A percentile compares a stretch with the other conserved stretches of the same genome.
Conservation (phyloP, 768 basidiomycete species). For the Suillus ampliporus region DNA sequence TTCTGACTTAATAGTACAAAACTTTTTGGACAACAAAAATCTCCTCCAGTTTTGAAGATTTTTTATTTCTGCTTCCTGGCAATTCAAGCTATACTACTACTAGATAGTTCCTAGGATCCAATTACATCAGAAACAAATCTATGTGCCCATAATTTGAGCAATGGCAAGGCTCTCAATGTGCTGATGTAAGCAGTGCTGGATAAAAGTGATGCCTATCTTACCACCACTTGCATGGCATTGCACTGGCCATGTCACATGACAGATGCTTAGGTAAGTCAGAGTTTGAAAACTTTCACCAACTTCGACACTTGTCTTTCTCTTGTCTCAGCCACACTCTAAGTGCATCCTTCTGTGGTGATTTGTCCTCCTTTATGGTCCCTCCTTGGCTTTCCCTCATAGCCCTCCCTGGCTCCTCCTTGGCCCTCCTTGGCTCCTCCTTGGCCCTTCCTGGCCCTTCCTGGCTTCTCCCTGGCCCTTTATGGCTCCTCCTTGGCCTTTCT, state of each 20-base stretch:
- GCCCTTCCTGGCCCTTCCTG: not conserved
- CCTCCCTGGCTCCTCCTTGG: too few species aligned
- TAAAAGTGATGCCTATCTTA: too few species aligned
- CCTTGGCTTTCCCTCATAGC: too few species aligned
- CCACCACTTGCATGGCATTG: too few species aligned
- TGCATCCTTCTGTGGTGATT: too few species aligned
- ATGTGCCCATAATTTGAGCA: slow-evolving; percentile 30
- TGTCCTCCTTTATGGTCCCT: too few species aligned
- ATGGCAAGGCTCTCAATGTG: not conserved
- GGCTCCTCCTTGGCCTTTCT: not conserved
- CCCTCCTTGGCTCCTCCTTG: not conserved
- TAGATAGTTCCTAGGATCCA: not conserved
- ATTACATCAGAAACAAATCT: not conserved
- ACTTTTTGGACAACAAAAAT: not conserved
- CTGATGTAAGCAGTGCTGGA: too few species aligned
- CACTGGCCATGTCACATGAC: too few species aligned
- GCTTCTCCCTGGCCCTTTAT: not conserved
- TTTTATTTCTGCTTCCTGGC: not conserved
- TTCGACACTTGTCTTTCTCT: too few species aligned
- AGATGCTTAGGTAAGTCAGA: too few species aligned
- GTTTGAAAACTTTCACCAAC: too few species aligned
- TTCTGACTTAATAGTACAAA: not conserved
- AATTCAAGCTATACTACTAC: not conserved
- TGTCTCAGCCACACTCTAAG: too few species aligned
- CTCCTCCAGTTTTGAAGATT: not conserved